Percentiles rank a stretch among this genome's conserved stretches.
phyloP scores from a whole-genome alignment of 352 stramenopile species.

The Pythium guiyangense region DNA sequence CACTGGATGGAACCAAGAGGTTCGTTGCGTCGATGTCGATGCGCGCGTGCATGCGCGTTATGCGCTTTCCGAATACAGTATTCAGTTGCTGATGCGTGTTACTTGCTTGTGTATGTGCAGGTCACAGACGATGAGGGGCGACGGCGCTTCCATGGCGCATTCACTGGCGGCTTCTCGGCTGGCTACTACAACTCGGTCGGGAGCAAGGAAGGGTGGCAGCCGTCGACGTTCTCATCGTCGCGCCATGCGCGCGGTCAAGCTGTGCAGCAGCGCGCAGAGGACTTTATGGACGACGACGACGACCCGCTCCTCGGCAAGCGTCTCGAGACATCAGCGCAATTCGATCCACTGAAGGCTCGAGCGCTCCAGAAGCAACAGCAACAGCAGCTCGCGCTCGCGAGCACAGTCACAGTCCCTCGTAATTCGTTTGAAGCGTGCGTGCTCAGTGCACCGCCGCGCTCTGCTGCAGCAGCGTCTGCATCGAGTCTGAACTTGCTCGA shows the following conservation, averaged over 20 bases:
- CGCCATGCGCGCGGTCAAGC: conserved; percentile 24
- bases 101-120: conserved; percentile 17
- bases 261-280: conserved; percentile 70
- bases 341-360: conserved; percentile 46
- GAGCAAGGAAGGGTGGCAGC: conserved; percentile 86
- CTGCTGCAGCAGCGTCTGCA: conserved; percentile 6
- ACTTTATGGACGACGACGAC: conserved; percentile 95
- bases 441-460: not conserved
- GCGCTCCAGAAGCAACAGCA: conserved; percentile 22
- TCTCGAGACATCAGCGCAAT: conserved; percentile 63
- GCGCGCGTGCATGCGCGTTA: too few relatives aligned
- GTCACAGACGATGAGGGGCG: conserved; percentile 70
- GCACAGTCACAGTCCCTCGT: not conserved
- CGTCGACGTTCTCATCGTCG: conserved; percentile 80
- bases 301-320: conserved; percentile 82
- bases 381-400: conserved; percentile 1
- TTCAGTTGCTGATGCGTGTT: too few relatives aligned
- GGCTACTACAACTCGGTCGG: conserved; percentile 94
- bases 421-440: conserved; percentile 13
- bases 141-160: conserved; percentile 90
- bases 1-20: conserved; percentile 52
- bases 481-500: conserved; percentile 53
- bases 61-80: too few relatives aligned
- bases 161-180: conserved; percentile 92
- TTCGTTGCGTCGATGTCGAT: conserved; percentile 20